Evolutionary conservation across 176 grass and related monocot genomes (phyloP).

Genomic region (Rhynchospora breviuscula): DNA sequence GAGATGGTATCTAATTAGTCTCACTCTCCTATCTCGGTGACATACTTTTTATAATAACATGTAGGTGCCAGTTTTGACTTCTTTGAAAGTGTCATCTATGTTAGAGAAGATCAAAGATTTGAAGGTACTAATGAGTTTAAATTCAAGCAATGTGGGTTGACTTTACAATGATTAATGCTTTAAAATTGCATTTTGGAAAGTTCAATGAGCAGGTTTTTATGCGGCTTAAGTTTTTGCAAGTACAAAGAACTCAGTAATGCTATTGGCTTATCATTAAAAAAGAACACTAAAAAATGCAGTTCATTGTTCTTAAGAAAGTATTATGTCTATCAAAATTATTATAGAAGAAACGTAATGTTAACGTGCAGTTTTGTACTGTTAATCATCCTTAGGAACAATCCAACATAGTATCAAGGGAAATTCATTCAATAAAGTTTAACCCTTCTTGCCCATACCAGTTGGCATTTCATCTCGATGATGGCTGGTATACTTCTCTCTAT

Average conservation of each 20-base stretch:
- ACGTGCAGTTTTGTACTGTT: background rate
- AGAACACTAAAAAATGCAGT: background rate
- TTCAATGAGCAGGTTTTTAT: background rate
- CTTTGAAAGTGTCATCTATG: conserved; percentile 77
- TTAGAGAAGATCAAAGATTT: conserved; percentile 64
- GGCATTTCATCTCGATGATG: conserved; percentile 89
- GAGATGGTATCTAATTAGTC: background rate
- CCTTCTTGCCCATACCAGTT: conserved; percentile 72
- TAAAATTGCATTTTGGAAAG: conserved; percentile 10
- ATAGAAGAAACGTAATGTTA: background rate
- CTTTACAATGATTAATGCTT: background rate
- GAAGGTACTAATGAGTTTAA: conserved; percentile 47
- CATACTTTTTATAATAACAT: conserved; percentile 22
- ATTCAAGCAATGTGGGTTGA: background rate
- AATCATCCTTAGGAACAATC: conserved; percentile 70
- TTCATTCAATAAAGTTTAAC: conserved; percentile 70
- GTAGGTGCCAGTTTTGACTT: conserved; percentile 64
- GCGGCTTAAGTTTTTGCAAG: background rate
- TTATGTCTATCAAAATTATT: background rate
- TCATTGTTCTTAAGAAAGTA: conserved; percentile 14
- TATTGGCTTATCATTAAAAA: no score
- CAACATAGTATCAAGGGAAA: conserved; percentile 66
- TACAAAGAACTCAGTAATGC: conserved; percentile 6
- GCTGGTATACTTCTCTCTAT: conserved; percentile 48
- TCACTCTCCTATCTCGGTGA: background rate